Base-by-base conservation (phyloP, 495 filamentous ascomycete species). In the Penicillium subrubescens region DNA sequence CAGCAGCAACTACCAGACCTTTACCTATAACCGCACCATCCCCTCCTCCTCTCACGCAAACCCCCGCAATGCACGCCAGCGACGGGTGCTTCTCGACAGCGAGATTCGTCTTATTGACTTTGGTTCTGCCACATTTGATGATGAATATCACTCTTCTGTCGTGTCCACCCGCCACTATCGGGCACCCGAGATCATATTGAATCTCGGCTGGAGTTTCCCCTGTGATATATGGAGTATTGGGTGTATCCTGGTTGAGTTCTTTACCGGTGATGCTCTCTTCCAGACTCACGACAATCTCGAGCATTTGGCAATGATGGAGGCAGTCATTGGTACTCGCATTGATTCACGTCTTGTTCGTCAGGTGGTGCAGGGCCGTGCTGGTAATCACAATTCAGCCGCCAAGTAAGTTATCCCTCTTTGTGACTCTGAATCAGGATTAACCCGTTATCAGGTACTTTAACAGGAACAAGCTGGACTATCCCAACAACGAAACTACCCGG, bases 201-300 rank as follows among this genome's bases (percentile, higher is more conserved):
- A 96, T 14, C 83, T 98, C 3, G 96, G 96, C 17, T 99, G 95
- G 96, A 97, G 92, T 62, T 97, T 90, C 73, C 94, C 95, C 0
- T 98, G 96, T 71, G 95, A 99, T 71, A 94, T 99, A 51, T 99
- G 95, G 96, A 98, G 94, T 80, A 97, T 99, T 56, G 96, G 96
- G 8, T 99, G 95, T 69, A 99, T 99, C 64, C 79, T 99, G 46
- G 96, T 99, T n/a, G 95, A 99, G 68, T 99, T 98, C 77, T 99
- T 92, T 73, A 99, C 96, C 2, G 95, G 96, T 4, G 96, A 99
- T 77, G 95, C 96, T 19, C 81, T 99, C 3, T 99, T 99, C 73
- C 95, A 99, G 75, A 98, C 95, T 0, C 95, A 98, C 70, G 95
- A 99, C 79, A 98, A 98, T 68, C 86, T 97, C 7, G 95, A 98